phyloP scores from a whole-genome alignment of 2,329 filamentous ascomycete genomes.

The Phialophora tarda region DNA sequence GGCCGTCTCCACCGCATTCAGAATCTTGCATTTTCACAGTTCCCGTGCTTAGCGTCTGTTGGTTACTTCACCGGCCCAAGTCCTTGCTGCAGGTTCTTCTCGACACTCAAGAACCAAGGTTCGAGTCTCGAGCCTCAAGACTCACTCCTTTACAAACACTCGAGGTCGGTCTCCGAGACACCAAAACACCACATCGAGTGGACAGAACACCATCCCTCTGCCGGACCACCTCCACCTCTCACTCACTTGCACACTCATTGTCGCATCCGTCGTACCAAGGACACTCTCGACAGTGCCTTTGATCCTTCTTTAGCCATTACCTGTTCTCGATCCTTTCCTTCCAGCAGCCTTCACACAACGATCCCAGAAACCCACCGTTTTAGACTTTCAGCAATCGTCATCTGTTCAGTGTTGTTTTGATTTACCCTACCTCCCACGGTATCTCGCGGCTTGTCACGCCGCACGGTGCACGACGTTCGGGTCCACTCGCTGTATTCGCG shows the following conservation, averaged over 20 bases:
- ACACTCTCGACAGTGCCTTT: background rate
- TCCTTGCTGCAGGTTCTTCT: slow-evolving; percentile 9
- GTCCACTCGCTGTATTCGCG: slow-evolving; percentile 13
- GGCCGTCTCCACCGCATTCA: slow-evolving; percentile 16
- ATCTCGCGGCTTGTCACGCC: background rate
- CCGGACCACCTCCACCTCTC: slow-evolving; percentile 2
- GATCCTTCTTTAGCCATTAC: background rate
- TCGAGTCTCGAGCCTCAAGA: slow-evolving; percentile 13
- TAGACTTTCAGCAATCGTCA: background rate
- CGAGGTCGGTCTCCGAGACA: slow-evolving; percentile 10
- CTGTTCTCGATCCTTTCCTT: background rate
- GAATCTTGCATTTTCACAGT: slow-evolving; percentile 22
- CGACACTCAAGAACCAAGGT: slow-evolving; percentile 13
- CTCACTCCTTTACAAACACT: slow-evolving; percentile 9
- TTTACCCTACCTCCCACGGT: background rate
- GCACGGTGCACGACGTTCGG: slow-evolving; percentile 32
- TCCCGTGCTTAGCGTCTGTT: slow-evolving; percentile 2
- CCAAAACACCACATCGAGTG: slow-evolving; percentile 7
- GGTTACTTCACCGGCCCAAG: slow-evolving; percentile 3
- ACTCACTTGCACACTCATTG: background rate
- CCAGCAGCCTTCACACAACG: background rate
- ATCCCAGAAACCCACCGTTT: background rate
- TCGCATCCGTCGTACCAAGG: background rate
- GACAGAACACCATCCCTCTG: background rate
- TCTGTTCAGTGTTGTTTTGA: background rate